Evolutionary conservation across 2,329 filamentous ascomycete species (phyloP).

Genomic region (Ceratocystis eucalypticola): DNA sequence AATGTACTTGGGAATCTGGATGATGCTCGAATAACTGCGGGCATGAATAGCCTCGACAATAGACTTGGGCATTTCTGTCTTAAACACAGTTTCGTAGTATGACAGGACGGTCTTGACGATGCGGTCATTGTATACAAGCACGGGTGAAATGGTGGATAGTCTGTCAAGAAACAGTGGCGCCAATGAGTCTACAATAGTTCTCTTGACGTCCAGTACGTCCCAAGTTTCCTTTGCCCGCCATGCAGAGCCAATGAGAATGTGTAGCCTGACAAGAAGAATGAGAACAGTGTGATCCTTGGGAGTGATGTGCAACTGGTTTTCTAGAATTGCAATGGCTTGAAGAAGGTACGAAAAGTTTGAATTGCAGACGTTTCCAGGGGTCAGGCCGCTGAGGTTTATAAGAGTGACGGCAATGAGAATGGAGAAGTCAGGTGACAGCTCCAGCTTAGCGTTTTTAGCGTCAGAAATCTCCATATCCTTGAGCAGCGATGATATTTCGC

Average conservation of each 20-base stretch:
- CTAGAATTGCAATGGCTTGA: slow-evolving; percentile 37
- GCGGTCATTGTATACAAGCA: slow-evolving; percentile 25
- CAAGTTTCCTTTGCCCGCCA: slow-evolving; percentile 36
- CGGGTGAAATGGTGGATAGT: slow-evolving; percentile 38
- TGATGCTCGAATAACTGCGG: slow-evolving; percentile 38
- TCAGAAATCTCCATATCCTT: slow-evolving; percentile 12
- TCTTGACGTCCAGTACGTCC: slow-evolving; percentile 40
- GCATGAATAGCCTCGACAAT: slow-evolving; percentile 37
- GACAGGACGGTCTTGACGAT: slow-evolving; percentile 24
- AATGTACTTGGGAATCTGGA: slow-evolving; percentile 35
- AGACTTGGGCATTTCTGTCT: slow-evolving; percentile 33
- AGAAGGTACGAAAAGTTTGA: slow-evolving; percentile 27
- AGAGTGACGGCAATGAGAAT: slow-evolving; percentile 17
- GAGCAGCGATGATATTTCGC: slow-evolving; percentile 13
- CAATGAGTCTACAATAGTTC: slow-evolving; percentile 44
- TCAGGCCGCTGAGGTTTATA: slow-evolving; percentile 12
- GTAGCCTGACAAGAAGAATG: slow-evolving; percentile 39
- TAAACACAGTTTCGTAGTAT: slow-evolving; percentile 34
- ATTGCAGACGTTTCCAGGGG: not conserved
- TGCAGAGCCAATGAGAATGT: slow-evolving; percentile 38
- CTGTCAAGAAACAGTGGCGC: slow-evolving; percentile 43
- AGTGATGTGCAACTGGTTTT: slow-evolving; percentile 34
- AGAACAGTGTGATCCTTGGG: slow-evolving; percentile 36
- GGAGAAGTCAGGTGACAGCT: slow-evolving; percentile 19
- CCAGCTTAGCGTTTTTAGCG: slow-evolving; percentile 12